Evolutionary conservation across 164 flowering plant species (phyloP).

Genomic region (Vitis amurensis): DNA sequence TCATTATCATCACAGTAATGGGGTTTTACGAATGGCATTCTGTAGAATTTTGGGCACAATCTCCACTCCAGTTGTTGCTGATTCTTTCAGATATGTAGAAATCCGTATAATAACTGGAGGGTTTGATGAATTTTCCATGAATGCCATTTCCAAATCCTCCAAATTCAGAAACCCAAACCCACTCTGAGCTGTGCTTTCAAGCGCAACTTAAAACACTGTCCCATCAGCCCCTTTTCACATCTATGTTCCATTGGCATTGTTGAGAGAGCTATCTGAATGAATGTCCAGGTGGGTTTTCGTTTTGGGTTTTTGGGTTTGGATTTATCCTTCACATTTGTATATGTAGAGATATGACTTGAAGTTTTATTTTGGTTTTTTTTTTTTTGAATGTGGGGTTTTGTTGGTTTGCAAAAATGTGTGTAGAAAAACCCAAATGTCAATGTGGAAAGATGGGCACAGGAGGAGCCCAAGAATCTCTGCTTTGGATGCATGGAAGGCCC

Average conservation of each 20-base stretch:
- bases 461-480: conserved; percentile 41
- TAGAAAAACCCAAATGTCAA: conserved; percentile 24
- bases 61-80: too few relatives aligned
- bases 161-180: neutral
- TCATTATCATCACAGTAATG: too few relatives aligned
- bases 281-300: conserved; percentile 29
- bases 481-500: conserved; percentile 19
- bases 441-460: conserved; percentile 34
- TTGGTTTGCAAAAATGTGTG: neutral
- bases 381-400: conserved; percentile 11
- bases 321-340: neutral
- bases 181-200: conserved; percentile 1
- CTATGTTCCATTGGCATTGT: too few relatives aligned
- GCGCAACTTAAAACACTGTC: too few relatives aligned
- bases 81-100: neutral
- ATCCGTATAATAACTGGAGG: neutral
- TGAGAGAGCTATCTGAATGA: neutral
- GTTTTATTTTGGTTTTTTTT: neutral
- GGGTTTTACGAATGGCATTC: too few relatives aligned
- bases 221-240: too few relatives aligned
- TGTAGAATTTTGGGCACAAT: too few relatives aligned
- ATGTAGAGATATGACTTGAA: neutral
- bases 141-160: conserved; percentile 12
- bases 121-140: conserved; percentile 15
- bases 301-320: too few relatives aligned